These are phyloP conservation scores for Chlamydomonas sp. DNA, from an alignment of 139 green algal species.

Conservation along the genomic window DNA sequence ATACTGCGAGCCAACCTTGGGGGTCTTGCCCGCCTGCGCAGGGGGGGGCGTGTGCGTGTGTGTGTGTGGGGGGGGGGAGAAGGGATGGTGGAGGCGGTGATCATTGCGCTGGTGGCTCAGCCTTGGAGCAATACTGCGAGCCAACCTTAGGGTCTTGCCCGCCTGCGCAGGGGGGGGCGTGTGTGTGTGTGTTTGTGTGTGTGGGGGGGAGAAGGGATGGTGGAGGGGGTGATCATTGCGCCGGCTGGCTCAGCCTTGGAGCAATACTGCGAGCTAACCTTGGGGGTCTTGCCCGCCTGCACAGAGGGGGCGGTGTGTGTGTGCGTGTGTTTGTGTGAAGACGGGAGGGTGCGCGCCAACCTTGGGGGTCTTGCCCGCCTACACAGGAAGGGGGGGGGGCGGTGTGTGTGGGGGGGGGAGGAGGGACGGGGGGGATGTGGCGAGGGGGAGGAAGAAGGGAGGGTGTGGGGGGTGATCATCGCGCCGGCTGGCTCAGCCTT, in stretches of 20 bases:
- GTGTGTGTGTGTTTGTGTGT: background rate
- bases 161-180: background rate
- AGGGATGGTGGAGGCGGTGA: background rate
- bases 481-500: constrained; percentile 9
- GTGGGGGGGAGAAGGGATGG: too few relatives aligned
- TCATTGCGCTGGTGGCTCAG: constrained; percentile 8
- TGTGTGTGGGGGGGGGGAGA: background rate
- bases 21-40: too few relatives aligned
- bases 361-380: too few relatives aligned
- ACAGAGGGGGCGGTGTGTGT: background rate
- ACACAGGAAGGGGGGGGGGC: too few relatives aligned
- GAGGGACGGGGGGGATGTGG: too few relatives aligned
- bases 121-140: constrained; percentile 8
- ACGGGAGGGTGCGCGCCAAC: background rate
- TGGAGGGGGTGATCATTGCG: constrained; percentile 5
- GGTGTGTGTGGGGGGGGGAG: too few relatives aligned
- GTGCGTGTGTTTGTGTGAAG: background rate
- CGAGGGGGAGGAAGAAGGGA: background rate
- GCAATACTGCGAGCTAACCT: constrained; percentile 9
- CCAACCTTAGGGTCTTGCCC: background rate
- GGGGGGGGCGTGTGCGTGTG: too few relatives aligned
- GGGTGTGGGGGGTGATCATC: background rate
- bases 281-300: too few relatives aligned
- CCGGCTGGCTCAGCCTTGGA: constrained; percentile 7
- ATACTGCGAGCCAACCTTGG: constrained; percentile 70